Conservation (phyloP, 108 stramenopile species). For the Fistulifera solaris region DNA sequence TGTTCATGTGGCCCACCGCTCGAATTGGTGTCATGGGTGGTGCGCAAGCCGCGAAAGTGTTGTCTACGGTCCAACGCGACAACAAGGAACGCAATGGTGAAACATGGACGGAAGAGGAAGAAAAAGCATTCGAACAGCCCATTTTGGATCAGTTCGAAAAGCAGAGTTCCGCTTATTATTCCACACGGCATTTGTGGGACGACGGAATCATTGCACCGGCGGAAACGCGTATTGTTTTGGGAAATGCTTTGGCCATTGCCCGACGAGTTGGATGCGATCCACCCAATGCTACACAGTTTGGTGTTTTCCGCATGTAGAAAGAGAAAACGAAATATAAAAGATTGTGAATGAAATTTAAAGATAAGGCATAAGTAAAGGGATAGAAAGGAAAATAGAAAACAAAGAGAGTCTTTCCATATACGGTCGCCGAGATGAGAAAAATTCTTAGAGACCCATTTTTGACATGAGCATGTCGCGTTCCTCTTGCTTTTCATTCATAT, state of each 20-base stretch:
- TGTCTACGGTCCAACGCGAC: constrained; percentile 87
- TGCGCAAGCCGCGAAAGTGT: constrained; percentile 93
- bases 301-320: constrained; percentile 47
- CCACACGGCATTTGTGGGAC: constrained; percentile 93
- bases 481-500: no score
- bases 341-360: no score
- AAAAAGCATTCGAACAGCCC: constrained; percentile 53
- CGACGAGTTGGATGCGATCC: constrained; percentile 35
- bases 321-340: neutral
- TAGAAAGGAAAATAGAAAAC: no score
- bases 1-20: constrained; percentile 98
- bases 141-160: constrained; percentile 68
- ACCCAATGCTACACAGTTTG: constrained; percentile 44
- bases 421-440: no score
- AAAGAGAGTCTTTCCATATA: no score
- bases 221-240: constrained; percentile 85
- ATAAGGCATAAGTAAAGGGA: no score
- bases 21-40: constrained; percentile 96
- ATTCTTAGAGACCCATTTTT: no score
- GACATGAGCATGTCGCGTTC: no score
- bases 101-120: constrained; percentile 59
- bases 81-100: constrained; percentile 62
- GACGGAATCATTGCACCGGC: constrained; percentile 95
- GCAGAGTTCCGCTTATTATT: constrained; percentile 85
- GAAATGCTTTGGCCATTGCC: constrained; percentile 64